Evolutionary conservation across 805 yeast genomes (phyloP), one percentile per base, ranked within the genome.

Genomic region (Candida dajiaensis): DNA sequence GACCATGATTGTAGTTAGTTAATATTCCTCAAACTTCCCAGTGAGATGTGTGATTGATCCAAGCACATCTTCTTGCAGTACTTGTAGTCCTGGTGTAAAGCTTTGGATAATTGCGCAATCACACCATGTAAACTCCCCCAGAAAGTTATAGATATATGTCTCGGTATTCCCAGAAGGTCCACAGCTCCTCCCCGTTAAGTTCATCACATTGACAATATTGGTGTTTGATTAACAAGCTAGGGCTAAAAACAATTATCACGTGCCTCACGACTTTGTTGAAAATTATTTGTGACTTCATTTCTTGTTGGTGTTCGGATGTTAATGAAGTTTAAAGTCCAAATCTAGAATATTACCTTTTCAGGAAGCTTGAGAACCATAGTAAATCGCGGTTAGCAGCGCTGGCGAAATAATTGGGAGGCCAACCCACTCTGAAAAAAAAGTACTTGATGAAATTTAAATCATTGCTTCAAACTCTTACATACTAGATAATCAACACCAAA

Each of bases 401-500:
- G 20, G 20, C 4, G 20, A 16, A 16, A 33, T 16, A 7, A n/a
- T 33, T 8, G 12, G 3, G 10, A 33, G 8, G 7, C 36, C 11
- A 33, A 33, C 36, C 36, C 18, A 33, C 36, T 33, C 36, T 33
- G 36, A 33, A 33, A 33, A 40, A 43, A 28, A 29, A 28, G 33
- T 23, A 39, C 22, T 28, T 31, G 31, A 38, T 28, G 28, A 43
- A 19, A 22, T 15, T 11, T 12, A 37, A n/a, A 20, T 13, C 16
- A 22, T 26, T 9, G 15, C 18, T 20, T 25, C 15, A 35, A 6
- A 20, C 19, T 19, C 38, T 21, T 19, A 40, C 25, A 29, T 29
- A 23, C 29, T 20, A 37, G 38, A 19, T 33, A 12, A 40, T 12
- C 22, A 40, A 35, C 40, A 25, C 18, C 46, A 45, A 33, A 33